Evolutionary conservation across 305 asterid species (phyloP).

Genomic region (Fraxinus angustifolia): DNA sequence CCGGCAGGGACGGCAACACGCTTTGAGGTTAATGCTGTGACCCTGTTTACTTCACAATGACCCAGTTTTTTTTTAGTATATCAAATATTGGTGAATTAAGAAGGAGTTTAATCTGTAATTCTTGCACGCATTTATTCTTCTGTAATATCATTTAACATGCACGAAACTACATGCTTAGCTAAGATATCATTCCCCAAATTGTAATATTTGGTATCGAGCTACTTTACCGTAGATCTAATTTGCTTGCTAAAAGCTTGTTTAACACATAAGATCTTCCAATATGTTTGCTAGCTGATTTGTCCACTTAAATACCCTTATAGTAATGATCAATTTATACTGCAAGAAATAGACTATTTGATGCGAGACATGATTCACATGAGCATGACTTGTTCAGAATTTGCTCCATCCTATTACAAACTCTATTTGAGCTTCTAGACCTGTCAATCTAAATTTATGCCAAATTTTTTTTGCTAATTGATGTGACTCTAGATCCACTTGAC

Average conservation of each 20-base stretch:
- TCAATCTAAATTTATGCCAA: not conserved
- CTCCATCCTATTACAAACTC: not conserved
- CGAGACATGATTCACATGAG: not conserved
- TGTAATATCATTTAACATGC: conserved; percentile 19
- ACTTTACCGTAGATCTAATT: conserved; percentile 11
- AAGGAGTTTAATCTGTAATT: conserved; percentile 6
- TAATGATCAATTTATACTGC: not conserved
- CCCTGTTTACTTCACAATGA: conserved; percentile 21
- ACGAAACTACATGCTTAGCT: conserved; percentile 6
- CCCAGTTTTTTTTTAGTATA: not conserved
- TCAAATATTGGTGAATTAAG: not conserved
- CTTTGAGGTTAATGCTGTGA: conserved; percentile 66
- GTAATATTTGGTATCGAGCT: not conserved
- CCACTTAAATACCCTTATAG: not conserved
- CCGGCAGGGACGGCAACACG: conserved; percentile 93
- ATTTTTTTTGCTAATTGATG: not conserved
- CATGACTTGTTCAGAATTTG: not conserved
- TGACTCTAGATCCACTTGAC: not conserved
- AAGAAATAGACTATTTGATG: conserved; percentile 1
- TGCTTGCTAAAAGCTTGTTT: not conserved
- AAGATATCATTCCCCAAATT: conserved; percentile 9
- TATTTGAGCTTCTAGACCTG: conserved; percentile 7
- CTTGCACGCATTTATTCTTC: not conserved
- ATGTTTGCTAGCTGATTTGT: conserved; percentile 4
- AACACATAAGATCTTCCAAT: not conserved